A percentile compares a stretch with the other conserved stretches of the same genome.
phyloP scores from a whole-genome alignment of 768 basidiomycete genomes.

The Crassisporium funariophilum region DNA sequence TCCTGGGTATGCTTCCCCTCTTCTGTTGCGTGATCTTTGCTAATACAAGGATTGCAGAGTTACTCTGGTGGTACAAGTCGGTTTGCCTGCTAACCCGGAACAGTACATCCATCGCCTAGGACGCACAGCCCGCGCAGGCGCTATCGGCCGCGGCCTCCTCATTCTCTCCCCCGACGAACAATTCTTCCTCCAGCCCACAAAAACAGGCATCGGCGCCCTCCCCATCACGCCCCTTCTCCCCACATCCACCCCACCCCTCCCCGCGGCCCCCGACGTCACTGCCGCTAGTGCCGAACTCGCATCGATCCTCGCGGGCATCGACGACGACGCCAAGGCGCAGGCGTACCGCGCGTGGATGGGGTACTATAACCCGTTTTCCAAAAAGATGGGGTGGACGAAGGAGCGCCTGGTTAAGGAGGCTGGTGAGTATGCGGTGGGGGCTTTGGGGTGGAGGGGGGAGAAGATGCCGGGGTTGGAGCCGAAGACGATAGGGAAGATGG shows the following conservation, averaged over 20 bases:
- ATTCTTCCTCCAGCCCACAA: constrained; percentile 45
- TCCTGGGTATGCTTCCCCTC: constrained; percentile 43
- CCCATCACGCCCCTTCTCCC: not conserved
- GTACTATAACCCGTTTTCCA: constrained; percentile 50
- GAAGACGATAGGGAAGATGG: constrained; percentile 53
- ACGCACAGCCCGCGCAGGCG: constrained; percentile 75
- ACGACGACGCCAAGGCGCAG: constrained; percentile 43
- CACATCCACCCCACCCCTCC: constrained; percentile 16
- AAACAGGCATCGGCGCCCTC: constrained; percentile 30
- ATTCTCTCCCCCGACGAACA: constrained; percentile 54
- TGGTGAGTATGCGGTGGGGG: constrained; percentile 36
- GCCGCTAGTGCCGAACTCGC: constrained; percentile 17
- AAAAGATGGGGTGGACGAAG: constrained; percentile 38
- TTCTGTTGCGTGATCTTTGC: not conserved
- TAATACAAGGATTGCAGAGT: constrained; percentile 37
- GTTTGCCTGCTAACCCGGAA: constrained; percentile 68
- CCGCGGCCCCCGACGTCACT: not conserved
- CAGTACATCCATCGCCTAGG: constrained; percentile 83
- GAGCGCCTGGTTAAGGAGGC: constrained; percentile 42
- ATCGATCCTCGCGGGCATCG: constrained; percentile 33
- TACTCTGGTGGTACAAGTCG: constrained; percentile 61
- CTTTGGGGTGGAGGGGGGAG: constrained; percentile 39
- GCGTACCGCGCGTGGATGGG: constrained; percentile 60
- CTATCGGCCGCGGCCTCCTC: constrained; percentile 59
- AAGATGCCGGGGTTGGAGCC: constrained; percentile 40